Evolutionary conservation across 441 rosid genomes (phyloP).

Genomic region (Adansonia madagascariensis): DNA sequence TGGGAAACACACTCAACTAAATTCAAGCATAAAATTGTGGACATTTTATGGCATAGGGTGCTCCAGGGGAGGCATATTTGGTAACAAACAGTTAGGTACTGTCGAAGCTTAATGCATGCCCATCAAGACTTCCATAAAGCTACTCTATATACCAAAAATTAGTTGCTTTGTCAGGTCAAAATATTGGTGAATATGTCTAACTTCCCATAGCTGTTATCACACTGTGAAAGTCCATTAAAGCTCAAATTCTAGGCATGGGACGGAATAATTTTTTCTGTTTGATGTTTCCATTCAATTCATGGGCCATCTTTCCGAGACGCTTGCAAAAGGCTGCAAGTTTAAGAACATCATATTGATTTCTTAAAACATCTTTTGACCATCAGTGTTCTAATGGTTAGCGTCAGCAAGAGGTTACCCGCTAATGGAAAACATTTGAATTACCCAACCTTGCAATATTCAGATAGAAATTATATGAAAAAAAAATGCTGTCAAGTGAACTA

Average conservation of each 20-base stretch:
- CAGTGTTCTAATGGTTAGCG: background rate
- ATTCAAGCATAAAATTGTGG: background rate
- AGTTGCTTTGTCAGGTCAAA: background rate
- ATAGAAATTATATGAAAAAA: background rate
- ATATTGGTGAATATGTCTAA: background rate
- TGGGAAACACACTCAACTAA: background rate
- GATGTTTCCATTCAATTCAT: too few species aligned
- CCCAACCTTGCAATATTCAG: background rate
- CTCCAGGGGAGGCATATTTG: background rate
- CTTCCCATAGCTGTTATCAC: background rate
- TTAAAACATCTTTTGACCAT: background rate
- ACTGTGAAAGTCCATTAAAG: too few species aligned
- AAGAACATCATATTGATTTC: background rate
- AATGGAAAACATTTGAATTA: background rate
- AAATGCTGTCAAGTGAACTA: background rate
- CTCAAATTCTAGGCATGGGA: too few species aligned
- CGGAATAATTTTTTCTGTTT: too few species aligned
- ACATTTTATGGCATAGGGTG: background rate
- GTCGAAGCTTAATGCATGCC: slow-evolving; percentile 5
- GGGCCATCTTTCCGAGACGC: too few species aligned
- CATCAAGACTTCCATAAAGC: background rate
- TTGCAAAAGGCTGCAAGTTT: background rate
- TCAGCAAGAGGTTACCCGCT: background rate
- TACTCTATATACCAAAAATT: background rate
- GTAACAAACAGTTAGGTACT: background rate